Evolutionary conservation across 2,329 filamentous ascomycete genomes (phyloP), one percentile per base, ranked within the genome.

Genomic region (Tolypocladium ovalisporum): DNA sequence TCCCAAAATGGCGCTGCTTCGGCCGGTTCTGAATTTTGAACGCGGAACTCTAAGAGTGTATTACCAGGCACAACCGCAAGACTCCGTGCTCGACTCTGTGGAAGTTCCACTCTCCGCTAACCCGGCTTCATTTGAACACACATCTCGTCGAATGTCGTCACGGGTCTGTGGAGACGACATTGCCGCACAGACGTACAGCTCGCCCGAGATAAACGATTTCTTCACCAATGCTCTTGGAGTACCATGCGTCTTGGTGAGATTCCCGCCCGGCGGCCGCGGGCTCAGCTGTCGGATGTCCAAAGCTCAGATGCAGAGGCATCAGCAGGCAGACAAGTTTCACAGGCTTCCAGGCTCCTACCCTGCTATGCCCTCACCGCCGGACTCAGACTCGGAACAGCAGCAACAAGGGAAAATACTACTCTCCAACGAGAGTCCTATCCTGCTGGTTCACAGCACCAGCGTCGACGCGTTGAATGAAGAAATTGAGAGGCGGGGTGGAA

Each of bases 391-490:
- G 32, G 76, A 84, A 49, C 65, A 66, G 27, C 60, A 61, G 65
- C 64, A 58, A 19, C 65, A 62, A 57, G 70, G 56, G 70, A 79
- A 85, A 4, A 91, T 97, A 37, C 75, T 94, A 0, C 76, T 99
- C 3, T 89, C 92, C 29, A 99, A 99, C 68, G 94, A 97, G 71
- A 96, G 90, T 56, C 93, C 94, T 0, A 95, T 99, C 51, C 80
- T 99, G 0, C 82, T 90, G 52, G 86, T 97, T 57, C 90, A 89
- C 24, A 81, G 84, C 56, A 85, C 88, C 12, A 97, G 91, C 63
- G 80, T 97, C 53, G 85, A 89, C 52, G 80, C 80, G 2, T 74
- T 97, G 9, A 97, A 97, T 66, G 75, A 81, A 59, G 76, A 83
- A 15, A 94, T 97, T 63, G 79, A 74, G 56, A 71, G 73, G 4